Evolutionary conservation across 176 grass and related monocot species (phyloP), one percentile per base, ranked within the genome.

Genomic region (Oryza rufipogon): DNA sequence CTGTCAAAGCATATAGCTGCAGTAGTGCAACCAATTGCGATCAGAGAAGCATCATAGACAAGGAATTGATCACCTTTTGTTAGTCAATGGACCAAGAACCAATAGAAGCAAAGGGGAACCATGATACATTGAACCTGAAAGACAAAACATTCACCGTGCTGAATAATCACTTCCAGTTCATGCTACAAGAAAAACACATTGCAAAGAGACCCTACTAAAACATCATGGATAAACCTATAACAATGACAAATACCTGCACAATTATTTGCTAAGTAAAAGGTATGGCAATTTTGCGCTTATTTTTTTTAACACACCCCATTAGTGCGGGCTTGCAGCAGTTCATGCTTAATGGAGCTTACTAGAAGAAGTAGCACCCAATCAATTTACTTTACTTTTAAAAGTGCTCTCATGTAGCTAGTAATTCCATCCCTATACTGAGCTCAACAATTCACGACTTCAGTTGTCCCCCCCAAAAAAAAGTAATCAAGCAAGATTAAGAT

Each of bases 71-170:
- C 81, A 98, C 96, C 91, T 99, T 81, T 79, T 90, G 78, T 47
- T 86, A 68, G 82, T 92, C 77, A 99, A 70, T 42, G 93, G 91
- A 34, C 93, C 96, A 54, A 99, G 91, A 87, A 96, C 41, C 61
- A 81, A 88, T 45, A 99, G 71, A 64, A 99, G 81, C 89, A 99
- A 87, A 64, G 96, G 93, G 44, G 96, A 99, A 74, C 93, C 93
- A 64, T 99, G 96, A 76, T 95, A 99, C 93, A 96, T 96, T 26
- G 93, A 99, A 61, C 96, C 96, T 99, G 91, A 78, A 90, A 87
- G 78, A 75, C 28, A 88, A 68, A 84, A 47, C 13, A 64, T 58
- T 73, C 10, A 42, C 56, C 42, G 75, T 11, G 13, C 66, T 74
- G 23, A 19, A 79, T 23, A 15, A 86, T 78, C 60, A 7, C 2